Evolutionary conservation across 1,139 yeast species (phyloP).

Genomic region (Blastobotrys persicus): DNA sequence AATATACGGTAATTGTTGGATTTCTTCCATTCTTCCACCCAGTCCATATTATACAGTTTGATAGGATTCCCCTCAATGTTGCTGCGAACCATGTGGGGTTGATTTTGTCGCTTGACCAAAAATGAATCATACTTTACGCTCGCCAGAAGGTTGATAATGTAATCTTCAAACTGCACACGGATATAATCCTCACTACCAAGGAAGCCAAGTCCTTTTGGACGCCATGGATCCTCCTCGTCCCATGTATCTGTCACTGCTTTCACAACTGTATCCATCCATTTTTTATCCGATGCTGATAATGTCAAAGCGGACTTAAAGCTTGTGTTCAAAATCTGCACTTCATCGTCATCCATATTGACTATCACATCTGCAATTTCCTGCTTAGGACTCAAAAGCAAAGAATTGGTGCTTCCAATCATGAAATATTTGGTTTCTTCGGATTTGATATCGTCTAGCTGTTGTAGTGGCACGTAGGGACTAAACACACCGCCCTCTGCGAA

Average conservation of each 20-base stretch:
- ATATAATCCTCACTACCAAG: constrained; percentile 88
- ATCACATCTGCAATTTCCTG: constrained; percentile 54
- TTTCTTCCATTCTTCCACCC: constrained; percentile 61
- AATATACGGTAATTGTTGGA: constrained; percentile 72
- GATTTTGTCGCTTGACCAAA: constrained; percentile 30
- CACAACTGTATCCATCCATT: constrained; percentile 57
- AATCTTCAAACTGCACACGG: constrained; percentile 86
- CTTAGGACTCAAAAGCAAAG: constrained; percentile 70
- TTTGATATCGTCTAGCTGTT: constrained; percentile 74
- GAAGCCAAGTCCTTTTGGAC: constrained; percentile 49
- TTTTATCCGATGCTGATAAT: constrained; percentile 65
- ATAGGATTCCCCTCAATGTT: constrained; percentile 45
- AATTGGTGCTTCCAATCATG: constrained; percentile 85
- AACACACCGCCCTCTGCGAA: constrained; percentile 87
- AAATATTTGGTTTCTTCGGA: constrained; percentile 59
- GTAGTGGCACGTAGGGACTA: constrained; percentile 89
- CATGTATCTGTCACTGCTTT: constrained; percentile 42
- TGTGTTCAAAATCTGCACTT: constrained; percentile 48
- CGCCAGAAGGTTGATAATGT: constrained; percentile 70
- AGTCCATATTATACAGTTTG: constrained; percentile 50
- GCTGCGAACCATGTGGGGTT: constrained; percentile 33
- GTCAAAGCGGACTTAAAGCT: constrained; percentile 46
- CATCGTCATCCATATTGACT: constrained; percentile 49
- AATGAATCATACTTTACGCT: constrained; percentile 69
- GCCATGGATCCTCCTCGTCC: constrained; percentile 44